These are phyloP conservation scores for Pholiota microspora DNA, from an alignment of 768 basidiomycete genomes.

Conservation along the genomic window DNA sequence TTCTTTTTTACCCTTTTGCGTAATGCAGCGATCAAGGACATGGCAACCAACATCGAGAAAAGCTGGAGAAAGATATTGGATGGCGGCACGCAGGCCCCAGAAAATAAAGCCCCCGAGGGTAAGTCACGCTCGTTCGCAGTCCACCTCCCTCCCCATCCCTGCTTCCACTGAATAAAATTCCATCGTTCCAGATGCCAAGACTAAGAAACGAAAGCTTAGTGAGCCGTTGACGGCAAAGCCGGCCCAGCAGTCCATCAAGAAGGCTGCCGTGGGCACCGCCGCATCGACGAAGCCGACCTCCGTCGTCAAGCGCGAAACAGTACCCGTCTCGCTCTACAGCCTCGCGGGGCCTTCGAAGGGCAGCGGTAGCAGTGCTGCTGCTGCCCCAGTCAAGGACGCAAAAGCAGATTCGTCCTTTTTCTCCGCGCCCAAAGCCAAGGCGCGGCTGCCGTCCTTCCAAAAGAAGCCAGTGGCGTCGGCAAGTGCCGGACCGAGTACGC, in stretches of 20 bases:
- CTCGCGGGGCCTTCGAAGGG: neutral
- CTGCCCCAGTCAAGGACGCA: constrained; percentile 52
- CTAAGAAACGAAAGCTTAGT: constrained; percentile 73
- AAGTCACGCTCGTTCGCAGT: constrained; percentile 55
- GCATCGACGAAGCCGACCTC: constrained; percentile 37
- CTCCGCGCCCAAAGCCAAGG: constrained; percentile 81
- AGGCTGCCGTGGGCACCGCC: constrained; percentile 48
- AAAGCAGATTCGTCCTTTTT: constrained; percentile 89
- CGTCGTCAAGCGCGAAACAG: constrained; percentile 57
- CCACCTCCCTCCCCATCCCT: constrained; percentile 11
- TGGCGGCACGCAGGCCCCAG: constrained; percentile 35
- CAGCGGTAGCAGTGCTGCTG: neutral
- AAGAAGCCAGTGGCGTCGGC: constrained; percentile 65
- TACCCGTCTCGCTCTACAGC: neutral
- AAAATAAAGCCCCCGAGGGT: constrained; percentile 64
- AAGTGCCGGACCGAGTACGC: constrained; percentile 55
- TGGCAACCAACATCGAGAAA: constrained; percentile 85
- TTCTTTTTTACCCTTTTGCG: constrained; percentile 31
- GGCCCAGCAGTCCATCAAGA: constrained; percentile 60
- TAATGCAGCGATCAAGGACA: constrained; percentile 85
- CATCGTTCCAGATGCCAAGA: constrained; percentile 44
- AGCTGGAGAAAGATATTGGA: constrained; percentile 70
- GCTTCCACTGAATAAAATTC: constrained; percentile 20
- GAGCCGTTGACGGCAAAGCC: constrained; percentile 42
- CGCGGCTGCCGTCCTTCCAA: constrained; percentile 83